Evolutionary conservation across 2,329 filamentous ascomycete genomes (phyloP), one percentile per base, ranked within the genome.

Genomic region (Cryphonectria japonica): DNA sequence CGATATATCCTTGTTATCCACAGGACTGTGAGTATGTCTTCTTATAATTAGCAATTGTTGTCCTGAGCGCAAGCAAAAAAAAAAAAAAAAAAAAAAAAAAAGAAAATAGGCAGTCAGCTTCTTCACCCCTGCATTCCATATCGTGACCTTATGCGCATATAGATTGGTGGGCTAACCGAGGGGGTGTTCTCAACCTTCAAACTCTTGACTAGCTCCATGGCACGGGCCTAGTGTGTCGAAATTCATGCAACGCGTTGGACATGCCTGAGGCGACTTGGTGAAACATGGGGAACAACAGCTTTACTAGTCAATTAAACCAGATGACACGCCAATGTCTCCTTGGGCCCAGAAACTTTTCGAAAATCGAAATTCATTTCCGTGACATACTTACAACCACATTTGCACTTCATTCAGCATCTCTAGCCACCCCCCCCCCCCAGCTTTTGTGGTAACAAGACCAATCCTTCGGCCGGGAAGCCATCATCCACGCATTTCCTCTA

Each of bases 191-290:
- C 29, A 13, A 34, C 22, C 4, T 52, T 32, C 26, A 22, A 41
- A 11, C 29, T n/a, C 16, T 7, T 71, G 69, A 66, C 69, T 71
- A 69, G 66, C 61, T 9, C 37, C 2, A 39, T 9, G 1, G 26
- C 26, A 26, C 26, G 26, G 26, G 11, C 37, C 34, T 43, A 66
- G 60, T 64, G 61, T 52, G 52, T 32, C 59, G 39, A 46, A 60
- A 61, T 69, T 71, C 61, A 71, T 71, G 69, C 66, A 59, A 60
- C 52, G 64, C 50, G 52, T 65, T 63, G 50, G 66, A 43, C 62
- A 68, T 66, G 66, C 46, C 65, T 41, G 61, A 64, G 66, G 50
- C 50, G 50, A 22, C 19, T 22, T 50, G 43, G 43, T 50, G 6
- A 50, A n/a, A 50, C 43, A 22, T 22, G 19, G 43, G 43, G 19